Evolutionary conservation across 805 yeast genomes (phyloP).

Genomic region (Candida maris): DNA sequence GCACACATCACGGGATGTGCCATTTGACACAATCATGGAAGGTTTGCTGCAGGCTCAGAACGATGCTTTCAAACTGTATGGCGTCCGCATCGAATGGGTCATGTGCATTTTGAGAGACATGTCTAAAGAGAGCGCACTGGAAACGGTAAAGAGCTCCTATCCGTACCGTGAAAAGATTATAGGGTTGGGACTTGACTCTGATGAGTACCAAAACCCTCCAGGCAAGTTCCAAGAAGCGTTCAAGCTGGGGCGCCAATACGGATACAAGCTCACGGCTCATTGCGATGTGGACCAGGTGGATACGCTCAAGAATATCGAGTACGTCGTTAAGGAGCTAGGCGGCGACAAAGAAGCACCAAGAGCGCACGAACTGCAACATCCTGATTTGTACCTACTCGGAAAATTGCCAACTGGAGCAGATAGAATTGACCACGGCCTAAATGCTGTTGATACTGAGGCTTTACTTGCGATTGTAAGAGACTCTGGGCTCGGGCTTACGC

Average conservation of each 20-base stretch:
- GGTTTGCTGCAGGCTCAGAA: slow-evolving; percentile 40
- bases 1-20: slow-evolving; percentile 40
- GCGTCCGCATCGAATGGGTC: slow-evolving; percentile 39
- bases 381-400: slow-evolving; percentile 15
- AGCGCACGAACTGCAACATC: slow-evolving; percentile 32
- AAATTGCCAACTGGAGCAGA: slow-evolving; percentile 27
- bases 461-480: slow-evolving; percentile 35
- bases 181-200: slow-evolving; percentile 44
- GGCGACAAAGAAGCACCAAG: slow-evolving; percentile 16
- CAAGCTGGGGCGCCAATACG: slow-evolving; percentile 28
- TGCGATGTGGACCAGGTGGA: slow-evolving; percentile 48
- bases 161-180: slow-evolving; percentile 35
- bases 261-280: slow-evolving; percentile 39
- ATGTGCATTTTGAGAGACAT: slow-evolving; percentile 45
- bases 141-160: slow-evolving; percentile 32
- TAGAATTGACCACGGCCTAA: slow-evolving; percentile 46
- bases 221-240: slow-evolving; percentile 39
- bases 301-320: slow-evolving; percentile 36
- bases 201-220: slow-evolving; percentile 44
- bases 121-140: slow-evolving; percentile 37
- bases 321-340: slow-evolving; percentile 15
- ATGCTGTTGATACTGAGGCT: slow-evolving; percentile 33
- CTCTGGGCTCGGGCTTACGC: slow-evolving; percentile 34
- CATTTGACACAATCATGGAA: slow-evolving; percentile 35
- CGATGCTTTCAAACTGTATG: slow-evolving; percentile 34